A percentile compares a stretch with the other conserved stretches of the same genome.
Evolutionary conservation across 177 flowering plant genomes (phyloP).

Genomic region (Tripterygium wilfordii): DNA sequence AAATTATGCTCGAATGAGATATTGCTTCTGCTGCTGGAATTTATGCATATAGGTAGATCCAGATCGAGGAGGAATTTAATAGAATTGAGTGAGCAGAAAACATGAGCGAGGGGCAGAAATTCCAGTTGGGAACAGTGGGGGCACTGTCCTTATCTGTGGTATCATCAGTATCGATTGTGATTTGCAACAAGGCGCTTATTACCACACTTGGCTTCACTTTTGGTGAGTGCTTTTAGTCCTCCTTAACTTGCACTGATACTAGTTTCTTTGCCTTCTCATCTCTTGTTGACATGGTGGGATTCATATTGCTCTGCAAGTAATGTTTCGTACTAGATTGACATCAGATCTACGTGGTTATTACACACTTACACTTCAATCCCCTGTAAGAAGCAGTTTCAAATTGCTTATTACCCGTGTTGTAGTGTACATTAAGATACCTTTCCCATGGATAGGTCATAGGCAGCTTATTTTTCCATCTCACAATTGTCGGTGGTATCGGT

Average conservation of each 20-base stretch:
- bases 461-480: no score
- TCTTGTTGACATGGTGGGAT: not conserved
- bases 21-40: not conserved
- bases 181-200: conserved; percentile 61
- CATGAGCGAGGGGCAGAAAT: conserved; percentile 64
- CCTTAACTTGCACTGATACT: no score
- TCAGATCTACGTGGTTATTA: no score
- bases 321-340: no score
- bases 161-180: conserved; percentile 92
- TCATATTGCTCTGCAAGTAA: no score
- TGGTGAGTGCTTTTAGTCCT: not conserved
- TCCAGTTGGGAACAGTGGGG: conserved; percentile 87
- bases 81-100: conserved; percentile 7
- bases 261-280: not conserved
- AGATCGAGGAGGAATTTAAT: not conserved
- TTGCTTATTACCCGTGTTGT: no score
- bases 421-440: no score
- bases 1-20: not conserved
- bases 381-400: no score
- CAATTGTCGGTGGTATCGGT: no score
- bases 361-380: no score
- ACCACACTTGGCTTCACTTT: conserved; percentile 3
- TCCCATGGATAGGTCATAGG: no score
- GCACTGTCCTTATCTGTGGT: conserved; percentile 87
- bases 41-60: not conserved